phyloP scores from a whole-genome alignment of 805 yeast species.

The Helenozyma rhizophorensis region DNA sequence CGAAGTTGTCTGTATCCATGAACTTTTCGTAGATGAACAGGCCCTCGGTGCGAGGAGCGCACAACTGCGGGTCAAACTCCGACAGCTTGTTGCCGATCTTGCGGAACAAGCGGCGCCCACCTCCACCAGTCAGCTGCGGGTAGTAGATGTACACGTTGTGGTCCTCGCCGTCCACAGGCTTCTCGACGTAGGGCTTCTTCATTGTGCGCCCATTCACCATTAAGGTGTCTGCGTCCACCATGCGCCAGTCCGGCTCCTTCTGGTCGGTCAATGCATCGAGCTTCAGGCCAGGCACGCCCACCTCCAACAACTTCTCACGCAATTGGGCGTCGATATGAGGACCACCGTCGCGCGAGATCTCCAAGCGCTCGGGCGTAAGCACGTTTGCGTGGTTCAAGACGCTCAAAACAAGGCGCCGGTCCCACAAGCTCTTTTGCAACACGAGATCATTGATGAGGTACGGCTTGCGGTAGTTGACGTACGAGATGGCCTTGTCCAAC shows the following conservation, averaged over 20 bases:
- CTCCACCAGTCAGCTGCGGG: conserved; percentile 87
- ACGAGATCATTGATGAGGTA: conserved; percentile 82
- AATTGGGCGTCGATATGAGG: conserved; percentile 70
- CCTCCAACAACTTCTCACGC: conserved; percentile 40
- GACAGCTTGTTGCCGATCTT: conserved; percentile 96
- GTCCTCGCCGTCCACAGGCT: conserved; percentile 98
- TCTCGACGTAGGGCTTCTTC: conserved; percentile 92
- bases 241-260: conserved; percentile 75
- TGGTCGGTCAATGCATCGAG: conserved; percentile 60
- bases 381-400: conserved; percentile 78
- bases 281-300: conserved; percentile 37
- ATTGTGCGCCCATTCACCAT: conserved; percentile 68
- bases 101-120: conserved; percentile 90
- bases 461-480: conserved; percentile 86
- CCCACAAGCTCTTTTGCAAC: conserved; percentile 96
- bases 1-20: conserved; percentile 97
- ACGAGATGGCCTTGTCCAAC: conserved; percentile 87
- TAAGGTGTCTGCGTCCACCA: conserved; percentile 78
- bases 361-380: conserved; percentile 83
- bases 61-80: conserved; percentile 83
- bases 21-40: conserved; percentile 90
- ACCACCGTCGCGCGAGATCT: conserved; percentile 95
- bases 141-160: conserved; percentile 94
- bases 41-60: conserved; percentile 78
- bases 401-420: conserved; percentile 80